phyloP scores from a whole-genome alignment of 2,329 filamentous ascomycete species.

The Fusarium sp. region DNA sequence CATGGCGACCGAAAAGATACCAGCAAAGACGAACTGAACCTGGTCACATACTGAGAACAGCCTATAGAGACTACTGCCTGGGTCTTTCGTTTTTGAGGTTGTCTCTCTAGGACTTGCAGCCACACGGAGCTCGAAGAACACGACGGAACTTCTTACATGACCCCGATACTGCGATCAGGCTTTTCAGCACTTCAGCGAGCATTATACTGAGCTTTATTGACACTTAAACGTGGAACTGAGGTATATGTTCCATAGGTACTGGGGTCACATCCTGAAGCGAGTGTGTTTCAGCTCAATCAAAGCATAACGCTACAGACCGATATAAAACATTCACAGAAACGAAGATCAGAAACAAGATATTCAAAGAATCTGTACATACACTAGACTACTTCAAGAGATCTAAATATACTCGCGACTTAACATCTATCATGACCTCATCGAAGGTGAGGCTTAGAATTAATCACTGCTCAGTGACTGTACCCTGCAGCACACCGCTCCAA shows the following conservation, averaged over 20 bases:
- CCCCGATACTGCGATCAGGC: too few species aligned
- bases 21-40: neutral
- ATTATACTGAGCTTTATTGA: neutral
- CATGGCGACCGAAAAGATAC: neutral
- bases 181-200: neutral
- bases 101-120: constrained; percentile 17
- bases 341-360: neutral
- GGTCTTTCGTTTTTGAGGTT: neutral
- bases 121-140: neutral
- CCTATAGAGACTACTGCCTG: neutral
- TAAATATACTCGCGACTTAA: constrained; percentile 23
- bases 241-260: neutral
- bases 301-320: constrained; percentile 2
- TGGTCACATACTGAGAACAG: neutral
- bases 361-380: neutral
- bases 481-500: constrained; percentile 16
- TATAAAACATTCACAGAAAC: neutral
- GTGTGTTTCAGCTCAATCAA: constrained; percentile 16
- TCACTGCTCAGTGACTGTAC: neutral
- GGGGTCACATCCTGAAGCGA: constrained; percentile 2
- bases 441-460: constrained; percentile 24
- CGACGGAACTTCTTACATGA: neutral
- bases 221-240: neutral
- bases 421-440: constrained; percentile 42
- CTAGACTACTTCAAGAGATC: constrained; percentile 4